Evolutionary conservation across 768 basidiomycete species (phyloP).

Genomic region (Tylopilus sp.): DNA sequence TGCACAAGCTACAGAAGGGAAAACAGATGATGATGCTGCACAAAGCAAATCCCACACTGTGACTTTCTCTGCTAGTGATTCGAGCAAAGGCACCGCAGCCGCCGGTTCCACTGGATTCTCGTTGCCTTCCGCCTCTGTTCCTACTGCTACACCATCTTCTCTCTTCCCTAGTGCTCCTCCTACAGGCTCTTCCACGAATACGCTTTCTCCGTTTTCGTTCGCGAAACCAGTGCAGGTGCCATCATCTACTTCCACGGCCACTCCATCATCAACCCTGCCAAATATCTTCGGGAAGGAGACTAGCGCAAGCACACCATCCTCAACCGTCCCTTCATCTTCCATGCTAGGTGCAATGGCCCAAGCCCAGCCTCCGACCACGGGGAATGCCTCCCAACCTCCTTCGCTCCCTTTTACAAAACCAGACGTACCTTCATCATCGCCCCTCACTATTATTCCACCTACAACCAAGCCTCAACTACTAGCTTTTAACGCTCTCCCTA

Average conservation of each 20-base stretch:
- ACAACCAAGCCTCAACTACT: constrained; percentile 16
- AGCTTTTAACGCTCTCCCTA: constrained; percentile 13
- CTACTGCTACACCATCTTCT: constrained; percentile 15
- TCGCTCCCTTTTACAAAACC: constrained; percentile 16
- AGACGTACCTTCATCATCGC: constrained; percentile 21
- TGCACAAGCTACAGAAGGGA: constrained; percentile 13
- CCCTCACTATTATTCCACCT: constrained; percentile 4
- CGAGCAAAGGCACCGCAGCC: constrained; percentile 5
- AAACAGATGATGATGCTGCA: not conserved
- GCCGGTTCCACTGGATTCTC: constrained; percentile 18
- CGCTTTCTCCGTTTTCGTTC: constrained; percentile 17
- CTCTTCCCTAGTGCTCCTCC: constrained; percentile 10
- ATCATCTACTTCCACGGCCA: not conserved
- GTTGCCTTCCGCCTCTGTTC: constrained; percentile 25
- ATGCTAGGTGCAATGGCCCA: constrained; percentile 5
- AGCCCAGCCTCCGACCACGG: constrained; percentile 6
- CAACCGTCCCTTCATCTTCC: constrained; percentile 6
- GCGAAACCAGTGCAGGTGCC: constrained; percentile 12
- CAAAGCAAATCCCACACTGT: constrained; percentile 15
- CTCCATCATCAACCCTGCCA: constrained; percentile 16
- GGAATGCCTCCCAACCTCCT: constrained; percentile 10
- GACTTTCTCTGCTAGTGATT: constrained; percentile 13
- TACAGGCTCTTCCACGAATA: constrained; percentile 5
- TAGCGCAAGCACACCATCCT: constrained; percentile 3
- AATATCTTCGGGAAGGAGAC: constrained; percentile 33